These are phyloP conservation scores for Eutrema salsugineum DNA, from an alignment of 441 rosid genomes.

Conservation along the genomic window DNA sequence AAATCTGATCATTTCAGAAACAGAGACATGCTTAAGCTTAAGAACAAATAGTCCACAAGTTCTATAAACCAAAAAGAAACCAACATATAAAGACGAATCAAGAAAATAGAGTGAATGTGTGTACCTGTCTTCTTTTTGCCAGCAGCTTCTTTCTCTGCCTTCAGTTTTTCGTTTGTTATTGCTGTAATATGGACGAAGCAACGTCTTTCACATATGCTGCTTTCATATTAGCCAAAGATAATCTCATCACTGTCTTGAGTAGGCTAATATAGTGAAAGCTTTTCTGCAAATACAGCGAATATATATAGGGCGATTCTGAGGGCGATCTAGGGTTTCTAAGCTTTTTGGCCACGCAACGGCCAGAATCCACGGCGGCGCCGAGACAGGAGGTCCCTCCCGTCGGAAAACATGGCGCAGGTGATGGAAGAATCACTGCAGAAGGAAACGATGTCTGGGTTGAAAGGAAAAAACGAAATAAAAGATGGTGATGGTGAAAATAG, in stretches of 20 bases:
- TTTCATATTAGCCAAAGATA: conserved; percentile 65
- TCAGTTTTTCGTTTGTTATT: conserved; percentile 82
- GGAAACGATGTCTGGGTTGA: too few relatives aligned
- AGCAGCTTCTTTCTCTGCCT: conserved; percentile 81
- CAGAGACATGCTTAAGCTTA: too few relatives aligned
- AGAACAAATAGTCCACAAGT: too few relatives aligned
- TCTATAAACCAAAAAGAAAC: neutral
- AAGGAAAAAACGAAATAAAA: too few relatives aligned
- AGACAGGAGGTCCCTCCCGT: too few relatives aligned
- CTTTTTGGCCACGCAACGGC: too few relatives aligned
- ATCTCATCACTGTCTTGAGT: conserved; percentile 79
- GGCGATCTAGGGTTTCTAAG: too few relatives aligned
- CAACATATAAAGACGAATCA: neutral
- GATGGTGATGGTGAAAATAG: too few relatives aligned
- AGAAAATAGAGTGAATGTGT: neutral
- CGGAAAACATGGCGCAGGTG: too few relatives aligned
- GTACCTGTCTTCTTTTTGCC: conserved; percentile 73
- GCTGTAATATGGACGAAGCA: conserved; percentile 72
- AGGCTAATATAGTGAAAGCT: conserved; percentile 69
- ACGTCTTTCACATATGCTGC: conserved; percentile 89
- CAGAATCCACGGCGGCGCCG: too few relatives aligned
- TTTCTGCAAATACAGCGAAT: conserved; percentile 75
- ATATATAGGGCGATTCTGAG: too few relatives aligned
- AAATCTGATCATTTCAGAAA: neutral
- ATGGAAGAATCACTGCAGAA: too few relatives aligned